Evolutionary conservation across 345 rosid genomes (phyloP).

Genomic region (Linum usitatissimum): DNA sequence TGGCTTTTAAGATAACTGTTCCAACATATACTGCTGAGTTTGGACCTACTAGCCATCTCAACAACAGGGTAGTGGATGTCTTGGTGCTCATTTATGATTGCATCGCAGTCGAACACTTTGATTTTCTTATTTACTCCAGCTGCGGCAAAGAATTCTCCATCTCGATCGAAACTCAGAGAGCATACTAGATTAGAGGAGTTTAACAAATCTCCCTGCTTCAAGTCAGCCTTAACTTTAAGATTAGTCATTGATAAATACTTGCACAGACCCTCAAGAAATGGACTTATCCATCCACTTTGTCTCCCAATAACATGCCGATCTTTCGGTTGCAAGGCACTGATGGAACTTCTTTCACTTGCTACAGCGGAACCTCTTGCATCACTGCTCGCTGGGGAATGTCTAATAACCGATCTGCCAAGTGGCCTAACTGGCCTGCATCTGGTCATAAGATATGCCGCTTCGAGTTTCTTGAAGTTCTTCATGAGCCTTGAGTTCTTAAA

Average conservation of each 20-base stretch:
- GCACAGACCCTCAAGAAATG: slow-evolving; percentile 94
- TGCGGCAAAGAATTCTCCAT: slow-evolving; percentile 80
- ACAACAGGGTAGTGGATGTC: slow-evolving; percentile 91
- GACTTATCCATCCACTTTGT: slow-evolving; percentile 77
- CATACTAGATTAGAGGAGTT: slow-evolving; percentile 86
- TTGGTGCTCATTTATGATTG: slow-evolving; percentile 47
- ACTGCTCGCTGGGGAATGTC: slow-evolving; percentile 49
- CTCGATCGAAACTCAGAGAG: slow-evolving; percentile 79
- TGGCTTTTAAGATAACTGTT: slow-evolving; percentile 86
- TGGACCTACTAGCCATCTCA: slow-evolving; percentile 77
- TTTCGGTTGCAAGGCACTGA: slow-evolving; percentile 43
- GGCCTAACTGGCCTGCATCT: slow-evolving; percentile 53
- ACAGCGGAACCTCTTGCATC: slow-evolving; percentile 70
- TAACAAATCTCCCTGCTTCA: slow-evolving; percentile 85
- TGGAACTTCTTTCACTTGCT: slow-evolving; percentile 68
- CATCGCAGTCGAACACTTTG: slow-evolving; percentile 76
- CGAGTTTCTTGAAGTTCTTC: slow-evolving; percentile 86
- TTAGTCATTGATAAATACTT: slow-evolving; percentile 73
- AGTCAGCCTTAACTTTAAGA: slow-evolving; percentile 74
- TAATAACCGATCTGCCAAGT: slow-evolving; percentile 34
- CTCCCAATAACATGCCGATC: slow-evolving; percentile 32
- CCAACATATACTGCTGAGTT: slow-evolving; percentile 86
- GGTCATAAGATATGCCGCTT: slow-evolving; percentile 73
- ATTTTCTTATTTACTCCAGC: slow-evolving; percentile 97
- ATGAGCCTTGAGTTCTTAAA: slow-evolving; percentile 59